These are phyloP conservation scores for Vitis rupestris DNA, from an alignment of 164 flowering plant genomes.

Conservation along the genomic window DNA sequence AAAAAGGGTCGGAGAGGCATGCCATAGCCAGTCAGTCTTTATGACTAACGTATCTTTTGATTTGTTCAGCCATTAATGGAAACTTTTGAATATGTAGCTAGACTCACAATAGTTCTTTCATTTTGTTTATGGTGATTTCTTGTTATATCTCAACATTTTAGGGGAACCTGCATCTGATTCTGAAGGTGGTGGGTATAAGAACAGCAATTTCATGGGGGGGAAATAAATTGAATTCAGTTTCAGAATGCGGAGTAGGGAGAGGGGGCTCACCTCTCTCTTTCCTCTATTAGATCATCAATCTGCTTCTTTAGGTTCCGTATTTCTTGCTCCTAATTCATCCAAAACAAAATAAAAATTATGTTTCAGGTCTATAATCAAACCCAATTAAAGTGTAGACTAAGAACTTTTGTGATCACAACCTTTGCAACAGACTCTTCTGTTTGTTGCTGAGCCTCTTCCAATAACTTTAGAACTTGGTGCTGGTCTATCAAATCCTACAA, in stretches of 20 bases:
- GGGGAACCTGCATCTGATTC: no score
- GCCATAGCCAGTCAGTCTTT: no score
- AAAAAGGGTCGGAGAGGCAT: no score
- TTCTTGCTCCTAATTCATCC: constrained; percentile 56
- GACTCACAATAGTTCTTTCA: no score
- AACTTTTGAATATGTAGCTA: no score
- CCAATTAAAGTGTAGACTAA: neutral
- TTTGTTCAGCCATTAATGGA: no score
- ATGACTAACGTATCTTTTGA: no score
- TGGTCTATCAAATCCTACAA: constrained; percentile 68
- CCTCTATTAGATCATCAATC: constrained; percentile 49
- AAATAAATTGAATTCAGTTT: neutral
- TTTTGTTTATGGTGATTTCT: no score
- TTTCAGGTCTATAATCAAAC: neutral
- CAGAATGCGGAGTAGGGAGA: neutral
- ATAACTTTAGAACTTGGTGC: constrained; percentile 54
- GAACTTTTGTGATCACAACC: constrained; percentile 29
- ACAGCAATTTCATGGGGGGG: no score
- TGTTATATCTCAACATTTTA: no score
- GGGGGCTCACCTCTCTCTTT: constrained; percentile 62
- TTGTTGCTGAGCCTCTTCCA: constrained; percentile 64
- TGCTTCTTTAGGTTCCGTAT: constrained; percentile 45
- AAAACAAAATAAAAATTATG: neutral
- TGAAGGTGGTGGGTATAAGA: no score
- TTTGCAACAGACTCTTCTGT: constrained; percentile 43